These are phyloP conservation scores for Chlamydomonas eustigma DNA, from an alignment of 139 green algal genomes.

Conservation along the genomic window DNA sequence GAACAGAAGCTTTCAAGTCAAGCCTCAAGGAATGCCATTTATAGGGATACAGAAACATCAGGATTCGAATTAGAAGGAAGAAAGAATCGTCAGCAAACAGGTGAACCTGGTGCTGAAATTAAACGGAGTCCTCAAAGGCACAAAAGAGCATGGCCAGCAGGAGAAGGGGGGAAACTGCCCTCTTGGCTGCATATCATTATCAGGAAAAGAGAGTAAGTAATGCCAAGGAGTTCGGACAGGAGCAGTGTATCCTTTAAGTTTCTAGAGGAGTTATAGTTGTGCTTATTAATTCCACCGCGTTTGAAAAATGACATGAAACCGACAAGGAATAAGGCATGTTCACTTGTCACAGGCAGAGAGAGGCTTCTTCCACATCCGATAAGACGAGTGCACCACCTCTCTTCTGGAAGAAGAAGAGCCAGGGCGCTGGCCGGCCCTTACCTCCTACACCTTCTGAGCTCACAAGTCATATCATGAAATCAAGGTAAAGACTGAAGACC, in stretches of 20 bases:
- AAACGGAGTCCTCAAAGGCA: too few species aligned
- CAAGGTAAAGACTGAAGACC: neutral
- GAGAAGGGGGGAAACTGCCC: neutral
- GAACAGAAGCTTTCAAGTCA: neutral
- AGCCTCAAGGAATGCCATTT: neutral
- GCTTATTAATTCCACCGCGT: neutral
- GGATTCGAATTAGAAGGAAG: neutral
- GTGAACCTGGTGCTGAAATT: neutral
- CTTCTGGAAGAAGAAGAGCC: neutral
- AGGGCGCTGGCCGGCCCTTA: neutral
- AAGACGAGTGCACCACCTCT: neutral
- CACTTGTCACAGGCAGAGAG: neutral
- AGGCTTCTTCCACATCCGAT: neutral
- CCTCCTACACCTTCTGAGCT: neutral
- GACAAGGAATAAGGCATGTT: too few species aligned
- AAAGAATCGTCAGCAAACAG: neutral
- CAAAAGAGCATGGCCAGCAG: too few species aligned
- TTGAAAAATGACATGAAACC: neutral
- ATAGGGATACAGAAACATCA: neutral
- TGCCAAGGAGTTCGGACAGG: too few species aligned
- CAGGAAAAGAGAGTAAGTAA: neutral
- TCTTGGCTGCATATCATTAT: conserved; percentile 6
- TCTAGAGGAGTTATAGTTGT: neutral
- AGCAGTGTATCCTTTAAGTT: neutral
- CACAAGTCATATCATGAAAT: neutral